Evolutionary conservation across 2,329 filamentous ascomycete species (phyloP), one percentile per base, ranked within the genome.

Genomic region (Scytalidium sp.): DNA sequence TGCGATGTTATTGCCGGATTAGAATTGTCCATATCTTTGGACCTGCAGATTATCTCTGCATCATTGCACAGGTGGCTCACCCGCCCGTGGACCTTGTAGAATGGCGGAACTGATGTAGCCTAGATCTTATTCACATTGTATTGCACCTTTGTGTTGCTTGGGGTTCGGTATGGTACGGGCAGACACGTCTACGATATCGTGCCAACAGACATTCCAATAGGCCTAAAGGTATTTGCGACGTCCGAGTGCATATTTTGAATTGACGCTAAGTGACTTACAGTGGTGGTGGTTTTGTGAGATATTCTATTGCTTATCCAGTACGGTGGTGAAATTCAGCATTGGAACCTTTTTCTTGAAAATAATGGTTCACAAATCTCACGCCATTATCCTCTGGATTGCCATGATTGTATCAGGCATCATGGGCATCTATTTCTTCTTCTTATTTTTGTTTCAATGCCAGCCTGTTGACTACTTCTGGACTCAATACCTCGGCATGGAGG

Each of bases 401-500:
- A 71, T 71, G 56, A 44, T 50, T 5, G 48, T 67, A 3, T 64
- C 66, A 2, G 62, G 64, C 3, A 3, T 66, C 10, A 74, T 70
- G 56, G 65, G 66, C 42, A 50, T 67, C 43, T 56, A 67, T 44
- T 70, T 70, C 60, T 74, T 75, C 61, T 71, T 78, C 57, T 60
- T 77, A 50, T 70, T 75, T 5, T 54, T 76, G 0, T 69, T 80
- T 15, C 77, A 80, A 56, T 81, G 78, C 62, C 63, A 55, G 0
- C 78, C 78, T 0, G 59, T 74, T 1, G 66, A 65, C 6, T 76
- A 67, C 55, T 80, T 79, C 57, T 81, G 78, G 74, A 60, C 67
- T 42, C 70, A 68, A 54, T 59, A 68, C 10, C 55, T 65, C n/a
- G 67, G 61, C 1, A 58, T 60, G 2, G 47, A 53, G 0, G 75